Conservation (phyloP, 2,329 filamentous ascomycete species). For the Ascochyta fabae region DNA sequence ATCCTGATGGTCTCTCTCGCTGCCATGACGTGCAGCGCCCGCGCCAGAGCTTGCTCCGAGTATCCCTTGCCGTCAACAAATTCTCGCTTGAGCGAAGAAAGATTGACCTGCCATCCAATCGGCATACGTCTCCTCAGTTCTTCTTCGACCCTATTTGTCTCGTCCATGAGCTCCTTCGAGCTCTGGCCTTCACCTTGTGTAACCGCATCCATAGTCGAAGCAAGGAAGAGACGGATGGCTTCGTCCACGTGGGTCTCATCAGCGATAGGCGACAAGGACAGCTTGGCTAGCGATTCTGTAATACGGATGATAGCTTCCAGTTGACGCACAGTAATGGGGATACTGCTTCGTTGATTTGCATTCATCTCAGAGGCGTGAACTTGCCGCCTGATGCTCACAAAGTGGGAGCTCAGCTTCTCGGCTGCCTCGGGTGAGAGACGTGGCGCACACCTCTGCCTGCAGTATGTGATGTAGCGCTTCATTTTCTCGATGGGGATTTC, state of each 20-base stretch:
- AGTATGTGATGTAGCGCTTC: constrained; percentile 96
- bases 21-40: constrained; percentile 85
- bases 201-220: constrained; percentile 96
- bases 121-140: constrained; percentile 87
- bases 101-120: constrained; percentile 92
- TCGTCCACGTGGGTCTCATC: constrained; percentile 94
- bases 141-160: constrained; percentile 83
- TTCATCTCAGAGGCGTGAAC: constrained; percentile 91
- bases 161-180: constrained; percentile 88
- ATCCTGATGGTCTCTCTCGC: constrained; percentile 86
- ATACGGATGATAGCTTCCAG: constrained; percentile 97
- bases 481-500: constrained; percentile 96
- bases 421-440: constrained; percentile 88
- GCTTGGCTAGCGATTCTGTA: constrained; percentile 91
- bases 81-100: constrained; percentile 84
- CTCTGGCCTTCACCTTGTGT: constrained; percentile 82
- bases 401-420: constrained; percentile 95
- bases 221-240: constrained; percentile 94
- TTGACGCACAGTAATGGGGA: constrained; percentile 96
- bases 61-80: constrained; percentile 93
- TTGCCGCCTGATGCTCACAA: constrained; percentile 93
- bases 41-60: constrained; percentile 82
- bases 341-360: constrained; percentile 87
- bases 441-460: constrained; percentile 91
- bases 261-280: constrained; percentile 83